These are phyloP conservation scores for Plasmodium cynomolgi DNA, from an alignment of 169 alveolate genomes.

Conservation along the genomic window DNA sequence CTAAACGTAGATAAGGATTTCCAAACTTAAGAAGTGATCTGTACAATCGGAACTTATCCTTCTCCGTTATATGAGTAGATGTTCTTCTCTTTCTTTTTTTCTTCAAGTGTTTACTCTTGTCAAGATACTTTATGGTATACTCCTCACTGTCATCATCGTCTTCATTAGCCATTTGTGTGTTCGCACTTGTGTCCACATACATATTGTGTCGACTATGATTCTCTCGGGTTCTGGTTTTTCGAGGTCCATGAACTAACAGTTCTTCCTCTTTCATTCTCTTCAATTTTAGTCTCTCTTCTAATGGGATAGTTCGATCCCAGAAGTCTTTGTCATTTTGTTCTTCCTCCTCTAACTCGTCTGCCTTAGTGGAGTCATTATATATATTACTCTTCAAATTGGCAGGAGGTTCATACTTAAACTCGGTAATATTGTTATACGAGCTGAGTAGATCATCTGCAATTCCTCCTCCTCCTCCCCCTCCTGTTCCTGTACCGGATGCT, in stretches of 20 bases:
- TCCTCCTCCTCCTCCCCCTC: conserved; percentile 85
- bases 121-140: conserved; percentile 52
- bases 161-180: conserved; percentile 3
- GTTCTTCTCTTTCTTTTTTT: conserved; percentile 80
- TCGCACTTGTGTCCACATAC: background rate
- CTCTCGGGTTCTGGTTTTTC: conserved; percentile 88
- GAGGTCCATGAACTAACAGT: conserved; percentile 89
- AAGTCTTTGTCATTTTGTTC: conserved; percentile 90
- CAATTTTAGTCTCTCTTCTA: conserved; percentile 89
- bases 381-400: conserved; percentile 76
- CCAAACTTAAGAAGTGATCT: conserved; percentile 88
- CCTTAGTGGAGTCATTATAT: conserved; percentile 84
- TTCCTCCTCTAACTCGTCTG: conserved; percentile 74
- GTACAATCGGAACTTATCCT: conserved; percentile 86
- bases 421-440: conserved; percentile 91
- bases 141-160: conserved; percentile 73
- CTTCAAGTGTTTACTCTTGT: conserved; percentile 17
- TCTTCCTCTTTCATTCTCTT: conserved; percentile 87
- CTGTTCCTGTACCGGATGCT: conserved; percentile 75
- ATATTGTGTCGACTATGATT: conserved; percentile 11
- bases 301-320: conserved; percentile 92
- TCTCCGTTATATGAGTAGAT: conserved; percentile 80
- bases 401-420: conserved; percentile 93
- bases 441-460: conserved; percentile 91
- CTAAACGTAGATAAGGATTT: conserved; percentile 87